Evolutionary conservation across 2,329 filamentous ascomycete species (phyloP).

Genomic region (Alternaria consortialis): DNA sequence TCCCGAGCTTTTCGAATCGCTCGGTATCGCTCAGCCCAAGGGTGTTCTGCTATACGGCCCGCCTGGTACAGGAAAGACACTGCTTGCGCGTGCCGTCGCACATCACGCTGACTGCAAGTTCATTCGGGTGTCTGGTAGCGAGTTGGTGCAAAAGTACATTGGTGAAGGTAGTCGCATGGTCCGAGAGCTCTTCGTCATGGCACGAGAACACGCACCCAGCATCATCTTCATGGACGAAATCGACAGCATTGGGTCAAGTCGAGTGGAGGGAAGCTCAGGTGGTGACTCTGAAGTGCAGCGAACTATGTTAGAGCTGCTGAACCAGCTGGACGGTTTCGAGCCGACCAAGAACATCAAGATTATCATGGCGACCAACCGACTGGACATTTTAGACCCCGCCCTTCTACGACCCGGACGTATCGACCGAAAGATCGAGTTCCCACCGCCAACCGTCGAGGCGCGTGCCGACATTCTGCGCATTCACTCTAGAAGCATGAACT

Average conservation of each 20-base stretch:
- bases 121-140: conserved; percentile 94
- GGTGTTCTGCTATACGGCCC: conserved; percentile 96
- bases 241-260: conserved; percentile 96
- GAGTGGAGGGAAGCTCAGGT: conserved; percentile 93
- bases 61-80: conserved; percentile 95
- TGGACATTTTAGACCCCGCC: conserved; percentile 96
- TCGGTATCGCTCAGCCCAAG: conserved; percentile 98
- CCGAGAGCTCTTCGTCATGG: conserved; percentile 98
- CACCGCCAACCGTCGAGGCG: conserved; percentile 93
- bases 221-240: conserved; percentile 99
- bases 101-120: conserved; percentile 99
- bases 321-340: conserved; percentile 98
- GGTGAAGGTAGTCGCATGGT: conserved; percentile 98
- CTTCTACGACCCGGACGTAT: conserved; percentile 95
- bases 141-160: conserved; percentile 99
- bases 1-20: conserved; percentile 97
- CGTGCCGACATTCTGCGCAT: conserved; percentile 97
- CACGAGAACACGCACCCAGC: conserved; percentile 93
- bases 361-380: conserved; percentile 98
- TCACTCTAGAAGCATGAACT: conserved; percentile 97
- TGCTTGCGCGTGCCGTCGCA: conserved; percentile 92
- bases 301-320: conserved; percentile 97
- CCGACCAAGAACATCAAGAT: conserved; percentile 99
- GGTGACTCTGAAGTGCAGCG: conserved; percentile 98
- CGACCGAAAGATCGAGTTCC: conserved; percentile 99